A percentile compares a stretch with the other conserved stretches of the same genome.
These are phyloP conservation scores for Debaryomyces sp. DNA, from an alignment of 1,139 yeast genomes.

Conservation along the genomic window DNA sequence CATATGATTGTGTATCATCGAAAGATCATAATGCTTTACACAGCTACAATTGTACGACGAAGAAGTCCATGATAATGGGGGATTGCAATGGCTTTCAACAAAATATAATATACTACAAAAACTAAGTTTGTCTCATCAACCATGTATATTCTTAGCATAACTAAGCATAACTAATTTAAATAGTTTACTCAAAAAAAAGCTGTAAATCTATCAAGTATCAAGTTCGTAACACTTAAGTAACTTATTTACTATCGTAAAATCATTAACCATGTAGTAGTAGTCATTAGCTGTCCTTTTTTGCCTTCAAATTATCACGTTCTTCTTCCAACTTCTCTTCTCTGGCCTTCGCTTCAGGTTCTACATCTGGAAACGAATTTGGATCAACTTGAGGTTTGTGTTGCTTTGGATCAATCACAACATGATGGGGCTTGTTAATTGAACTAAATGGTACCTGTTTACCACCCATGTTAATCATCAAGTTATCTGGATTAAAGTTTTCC, in stretches of 20 bases:
- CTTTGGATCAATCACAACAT: slow-evolving; percentile 36
- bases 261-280: background rate
- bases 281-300: slow-evolving; percentile 2
- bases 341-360: slow-evolving; percentile 33
- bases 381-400: slow-evolving; percentile 29
- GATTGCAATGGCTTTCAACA: background rate
- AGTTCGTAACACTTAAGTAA: background rate
- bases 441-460: slow-evolving; percentile 41
- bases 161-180: background rate
- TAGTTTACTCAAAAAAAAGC: background rate
- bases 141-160: background rate
- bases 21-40: background rate
- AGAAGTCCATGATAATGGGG: background rate
- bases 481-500: slow-evolving; percentile 23
- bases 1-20: background rate
- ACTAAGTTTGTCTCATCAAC: background rate
- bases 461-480: slow-evolving; percentile 36
- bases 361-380: slow-evolving; percentile 25
- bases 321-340: slow-evolving; percentile 24
- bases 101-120: background rate
- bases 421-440: slow-evolving; percentile 44
- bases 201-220: background rate
- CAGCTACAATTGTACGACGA: background rate
- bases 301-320: slow-evolving; percentile 8
- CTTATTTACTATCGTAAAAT: background rate